Evolutionary conservation across 2,329 filamentous ascomycete genomes (phyloP), one percentile per base, ranked within the genome.

Genomic region (Penicillium nordicum): DNA sequence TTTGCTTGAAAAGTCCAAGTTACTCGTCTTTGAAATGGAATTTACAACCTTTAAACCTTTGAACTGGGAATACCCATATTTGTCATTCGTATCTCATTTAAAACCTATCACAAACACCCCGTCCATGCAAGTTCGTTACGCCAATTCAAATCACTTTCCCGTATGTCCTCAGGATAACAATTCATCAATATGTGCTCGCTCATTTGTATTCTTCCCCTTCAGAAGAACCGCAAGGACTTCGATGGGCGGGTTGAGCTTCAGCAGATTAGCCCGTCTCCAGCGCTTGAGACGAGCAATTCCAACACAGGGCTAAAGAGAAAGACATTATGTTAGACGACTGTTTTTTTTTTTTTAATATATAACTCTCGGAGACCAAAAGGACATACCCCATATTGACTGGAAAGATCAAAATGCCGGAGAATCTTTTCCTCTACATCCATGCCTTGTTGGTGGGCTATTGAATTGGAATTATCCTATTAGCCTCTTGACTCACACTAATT

Each of bases 391-490:
- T 90, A 99, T 68, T 96, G 90, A 58, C 84, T 90, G 69, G 88
- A 94, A 63, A 96, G 88, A 72, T 99, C 94, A 75, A 94, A 99
- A 72, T 96, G 90, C 61, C 93, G 81, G 67, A 97, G 75, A 27
- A 97, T 85, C 79, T 93, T 96, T 80, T 97, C 92, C 54, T 88
- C 81, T 44, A 89, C 63, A 11, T 80, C 82, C 64, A 97, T 70
- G 2, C 81, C 87, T 66, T 87, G 75, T 75, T 96, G 91, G 69
- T 97, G 94, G 36, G 96, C 86, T 78, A 57, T 37, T 14, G 25
- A 41, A 16, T 25, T 8, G 40, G 42, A 53, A n/a, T 42, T 16
- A 46, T 36, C 52, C 23, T 23, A 21, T 42, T 16, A 46, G 38
- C 52, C n/a, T 23, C 16, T 23, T 21, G 5, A 10, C 37, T 18